phyloP scores from a whole-genome alignment of 1,284 basidiomycete genomes.

The Apiotrichum gracile region DNA sequence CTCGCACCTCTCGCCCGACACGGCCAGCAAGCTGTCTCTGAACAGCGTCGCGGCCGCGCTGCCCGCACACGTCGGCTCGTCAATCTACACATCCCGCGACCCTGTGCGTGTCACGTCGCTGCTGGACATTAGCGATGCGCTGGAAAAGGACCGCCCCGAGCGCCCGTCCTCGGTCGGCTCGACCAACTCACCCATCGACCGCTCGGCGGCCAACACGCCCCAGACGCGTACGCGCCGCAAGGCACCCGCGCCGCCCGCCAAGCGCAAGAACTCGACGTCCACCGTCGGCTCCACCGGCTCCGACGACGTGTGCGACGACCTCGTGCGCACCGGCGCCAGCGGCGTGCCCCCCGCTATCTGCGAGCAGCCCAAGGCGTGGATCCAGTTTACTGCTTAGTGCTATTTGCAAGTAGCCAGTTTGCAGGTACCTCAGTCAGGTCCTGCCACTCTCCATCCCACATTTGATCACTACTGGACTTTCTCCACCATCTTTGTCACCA shows the following conservation, averaged over 20 bases:
- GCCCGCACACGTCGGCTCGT: neutral
- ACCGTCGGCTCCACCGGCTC: conserved; percentile 1
- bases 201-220: conserved; percentile 10
- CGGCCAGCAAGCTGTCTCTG: conserved; percentile 4
- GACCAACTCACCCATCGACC: conserved; percentile 9
- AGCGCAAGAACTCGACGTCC: conserved; percentile 16
- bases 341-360: conserved; percentile 37
- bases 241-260: conserved; percentile 33
- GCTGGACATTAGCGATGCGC: conserved; percentile 35
- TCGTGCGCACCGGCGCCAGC: conserved; percentile 27
- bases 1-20: conserved; percentile 5
- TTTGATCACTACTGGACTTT: no score
- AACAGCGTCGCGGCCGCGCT: conserved; percentile 6
- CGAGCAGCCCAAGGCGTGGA: conserved; percentile 33
- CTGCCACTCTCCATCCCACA: no score
- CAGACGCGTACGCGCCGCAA: conserved; percentile 11
- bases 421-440: no score
- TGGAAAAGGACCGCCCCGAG: conserved; percentile 6
- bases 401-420: no score
- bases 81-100: conserved; percentile 12
- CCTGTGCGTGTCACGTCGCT: conserved; percentile 36
- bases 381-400: conserved; percentile 28
- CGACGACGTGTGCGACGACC: conserved; percentile 16
- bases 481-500: no score
- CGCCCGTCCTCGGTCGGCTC: neutral